Evolutionary conservation across 179 eudicot species (phyloP).

Genomic region (Silene vulgaris): DNA sequence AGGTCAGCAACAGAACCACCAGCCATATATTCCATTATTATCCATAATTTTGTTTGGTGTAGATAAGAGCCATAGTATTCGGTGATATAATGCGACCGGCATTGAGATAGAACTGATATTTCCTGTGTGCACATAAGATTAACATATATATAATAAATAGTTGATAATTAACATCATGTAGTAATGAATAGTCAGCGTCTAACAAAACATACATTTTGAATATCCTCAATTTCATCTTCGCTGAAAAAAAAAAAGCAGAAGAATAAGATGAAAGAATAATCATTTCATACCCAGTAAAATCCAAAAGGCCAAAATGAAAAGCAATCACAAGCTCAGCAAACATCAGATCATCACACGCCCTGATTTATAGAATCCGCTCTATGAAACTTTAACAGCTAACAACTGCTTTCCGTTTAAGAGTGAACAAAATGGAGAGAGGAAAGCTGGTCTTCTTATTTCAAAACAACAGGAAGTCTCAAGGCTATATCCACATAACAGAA

Average conservation of each 20-base stretch:
- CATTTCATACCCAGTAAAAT: not conserved
- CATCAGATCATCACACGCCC: not conserved
- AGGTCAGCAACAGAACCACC: slow-evolving; percentile 99
- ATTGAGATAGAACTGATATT: slow-evolving; percentile 87
- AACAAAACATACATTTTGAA: slow-evolving; percentile 61
- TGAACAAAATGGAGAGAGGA: not conserved
- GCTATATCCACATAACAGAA: not conserved
- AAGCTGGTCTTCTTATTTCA: not conserved
- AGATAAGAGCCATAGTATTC: slow-evolving; percentile 88
- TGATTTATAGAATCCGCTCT: not conserved
- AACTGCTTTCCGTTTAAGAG: not conserved
- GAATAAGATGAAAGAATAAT: slow-evolving; percentile 16
- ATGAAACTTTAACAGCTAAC: not conserved
- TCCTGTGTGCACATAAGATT: slow-evolving; percentile 46
- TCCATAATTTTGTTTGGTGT: slow-evolving; percentile 86
- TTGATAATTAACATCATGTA: not conserved
- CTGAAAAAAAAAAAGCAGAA: slow-evolving; percentile 35
- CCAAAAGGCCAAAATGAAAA: not conserved
- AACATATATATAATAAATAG: slow-evolving; percentile 17
- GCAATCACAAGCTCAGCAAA: slow-evolving; percentile 8
- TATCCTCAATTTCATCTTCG: slow-evolving; percentile 96
- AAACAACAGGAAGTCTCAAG: not conserved
- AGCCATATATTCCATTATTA: slow-evolving; percentile 98
- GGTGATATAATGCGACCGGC: slow-evolving; percentile 87
- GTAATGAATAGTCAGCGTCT: slow-evolving; percentile 1